These are phyloP conservation scores for Hanseniaspora hatyaiensis DNA, from an alignment of 805 yeast species.

Conservation along the genomic window DNA sequence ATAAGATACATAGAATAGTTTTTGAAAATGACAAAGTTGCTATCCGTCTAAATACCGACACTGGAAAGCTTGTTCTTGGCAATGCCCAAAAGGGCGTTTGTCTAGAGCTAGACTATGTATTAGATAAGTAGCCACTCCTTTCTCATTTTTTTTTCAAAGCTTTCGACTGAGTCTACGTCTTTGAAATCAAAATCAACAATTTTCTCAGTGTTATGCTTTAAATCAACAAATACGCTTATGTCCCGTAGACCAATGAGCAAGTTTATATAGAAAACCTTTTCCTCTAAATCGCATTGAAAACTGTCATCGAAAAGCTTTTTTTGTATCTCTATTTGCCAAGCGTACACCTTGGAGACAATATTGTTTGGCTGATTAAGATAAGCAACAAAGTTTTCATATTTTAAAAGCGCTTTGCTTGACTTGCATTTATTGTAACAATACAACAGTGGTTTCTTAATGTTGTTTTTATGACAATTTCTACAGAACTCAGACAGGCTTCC, in stretches of 20 bases:
- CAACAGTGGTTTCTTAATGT: not conserved
- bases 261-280: not conserved
- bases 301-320: not conserved
- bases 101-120: not conserved
- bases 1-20: not conserved
- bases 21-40: conserved; percentile 1
- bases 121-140: not conserved
- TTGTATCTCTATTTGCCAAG: not conserved
- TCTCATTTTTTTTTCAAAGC: not conserved
- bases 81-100: not conserved
- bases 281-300: not conserved
- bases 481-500: not conserved
- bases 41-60: not conserved
- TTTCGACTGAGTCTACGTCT: not conserved
- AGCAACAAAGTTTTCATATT: too few species aligned
- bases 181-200: conserved; percentile 11
- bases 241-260: conserved; percentile 5
- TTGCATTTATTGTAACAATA: not conserved
- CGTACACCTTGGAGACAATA: not conserved
- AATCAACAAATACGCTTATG: conserved; percentile 1
- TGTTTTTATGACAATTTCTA: conserved; percentile 1
- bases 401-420: too few species aligned
- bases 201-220: not conserved
- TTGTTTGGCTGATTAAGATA: not conserved
- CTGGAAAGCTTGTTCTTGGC: not conserved